phyloP scores from a whole-genome alignment of 768 basidiomycete species.

The Suillus placidus region DNA sequence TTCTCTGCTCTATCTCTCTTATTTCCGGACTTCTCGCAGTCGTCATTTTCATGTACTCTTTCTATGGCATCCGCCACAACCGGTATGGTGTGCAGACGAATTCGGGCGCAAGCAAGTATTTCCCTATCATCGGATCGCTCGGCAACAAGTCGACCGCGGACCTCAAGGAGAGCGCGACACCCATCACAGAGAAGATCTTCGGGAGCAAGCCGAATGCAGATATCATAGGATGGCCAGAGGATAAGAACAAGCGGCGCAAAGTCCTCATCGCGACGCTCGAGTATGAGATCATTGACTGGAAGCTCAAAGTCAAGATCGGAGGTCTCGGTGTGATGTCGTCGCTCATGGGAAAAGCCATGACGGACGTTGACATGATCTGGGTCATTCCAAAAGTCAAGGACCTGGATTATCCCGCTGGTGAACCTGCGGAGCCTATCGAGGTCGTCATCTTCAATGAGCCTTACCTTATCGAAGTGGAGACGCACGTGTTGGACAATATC shows the following conservation, averaged over 20 bases:
- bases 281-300: conserved; percentile 98
- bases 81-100: conserved; percentile 83
- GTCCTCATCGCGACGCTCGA: conserved; percentile 92
- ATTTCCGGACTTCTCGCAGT: conserved; percentile 86
- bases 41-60: conserved; percentile 89
- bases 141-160: conserved; percentile 71
- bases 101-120: conserved; percentile 74
- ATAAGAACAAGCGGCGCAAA: conserved; percentile 86
- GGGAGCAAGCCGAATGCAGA: conserved; percentile 60
- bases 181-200: conserved; percentile 74
- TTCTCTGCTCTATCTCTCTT: conserved; percentile 79
- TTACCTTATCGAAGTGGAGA: conserved; percentile 95
- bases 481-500: conserved; percentile 91
- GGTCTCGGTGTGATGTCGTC: conserved; percentile 98
- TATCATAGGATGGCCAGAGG: conserved; percentile 96
- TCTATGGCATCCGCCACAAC: conserved; percentile 96
- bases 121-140: conserved; percentile 79
- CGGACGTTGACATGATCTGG: conserved; percentile 94
- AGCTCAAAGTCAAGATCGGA: conserved; percentile 96
- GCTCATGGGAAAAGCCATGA: conserved; percentile 98
- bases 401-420: conserved; percentile 88
- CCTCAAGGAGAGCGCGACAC: conserved; percentile 58
- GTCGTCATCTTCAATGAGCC: conserved; percentile 96
- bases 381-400: conserved; percentile 95
- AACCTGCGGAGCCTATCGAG: conserved; percentile 91